phyloP scores from a whole-genome alignment of 2,329 filamentous ascomycete species.

The Fulvia fulva region DNA sequence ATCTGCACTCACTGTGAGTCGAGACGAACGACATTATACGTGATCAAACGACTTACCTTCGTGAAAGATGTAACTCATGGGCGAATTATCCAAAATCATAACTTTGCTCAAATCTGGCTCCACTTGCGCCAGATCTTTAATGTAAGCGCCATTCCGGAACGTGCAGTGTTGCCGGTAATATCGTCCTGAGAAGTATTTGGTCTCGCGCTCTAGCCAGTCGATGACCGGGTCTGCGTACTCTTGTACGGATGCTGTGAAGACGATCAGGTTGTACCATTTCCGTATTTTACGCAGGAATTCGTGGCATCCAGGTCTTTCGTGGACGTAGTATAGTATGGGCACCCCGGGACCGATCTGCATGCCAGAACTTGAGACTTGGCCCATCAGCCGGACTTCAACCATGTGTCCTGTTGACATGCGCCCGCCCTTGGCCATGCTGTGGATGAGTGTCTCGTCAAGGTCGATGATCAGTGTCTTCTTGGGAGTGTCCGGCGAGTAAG shows the following conservation, averaged over 20 bases:
- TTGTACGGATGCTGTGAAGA: slow-evolving; percentile 96
- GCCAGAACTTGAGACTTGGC: slow-evolving; percentile 21
- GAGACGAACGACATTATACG: not conserved
- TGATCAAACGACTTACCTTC: slow-evolving; percentile 62
- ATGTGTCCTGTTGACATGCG: slow-evolving; percentile 96
- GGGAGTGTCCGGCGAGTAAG: slow-evolving; percentile 54
- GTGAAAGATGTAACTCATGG: slow-evolving; percentile 96
- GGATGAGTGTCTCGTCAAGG: slow-evolving; percentile 94
- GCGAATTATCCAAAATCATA: slow-evolving; percentile 98
- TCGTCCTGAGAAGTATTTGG: slow-evolving; percentile 89
- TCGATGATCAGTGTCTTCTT: slow-evolving; percentile 95
- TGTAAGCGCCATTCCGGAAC: slow-evolving; percentile 89
- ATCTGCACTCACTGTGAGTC: slow-evolving; percentile 54
- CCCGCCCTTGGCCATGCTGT: slow-evolving; percentile 95
- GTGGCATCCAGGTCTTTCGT: slow-evolving; percentile 95
- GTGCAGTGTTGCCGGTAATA: slow-evolving; percentile 98
- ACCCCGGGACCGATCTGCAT: slow-evolving; percentile 71
- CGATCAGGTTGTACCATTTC: slow-evolving; percentile 97
- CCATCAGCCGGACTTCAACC: slow-evolving; percentile 69
- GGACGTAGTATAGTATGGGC: slow-evolving; percentile 96
- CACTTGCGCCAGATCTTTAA: slow-evolving; percentile 93
- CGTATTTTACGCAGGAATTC: slow-evolving; percentile 89
- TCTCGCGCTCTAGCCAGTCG: slow-evolving; percentile 94
- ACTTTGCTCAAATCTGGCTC: slow-evolving; percentile 97
- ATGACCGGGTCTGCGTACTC: slow-evolving; percentile 99